These are phyloP conservation scores for Clohesyomyces aquaticus DNA, from an alignment of 495 filamentous ascomycete genomes.

Conservation along the genomic window DNA sequence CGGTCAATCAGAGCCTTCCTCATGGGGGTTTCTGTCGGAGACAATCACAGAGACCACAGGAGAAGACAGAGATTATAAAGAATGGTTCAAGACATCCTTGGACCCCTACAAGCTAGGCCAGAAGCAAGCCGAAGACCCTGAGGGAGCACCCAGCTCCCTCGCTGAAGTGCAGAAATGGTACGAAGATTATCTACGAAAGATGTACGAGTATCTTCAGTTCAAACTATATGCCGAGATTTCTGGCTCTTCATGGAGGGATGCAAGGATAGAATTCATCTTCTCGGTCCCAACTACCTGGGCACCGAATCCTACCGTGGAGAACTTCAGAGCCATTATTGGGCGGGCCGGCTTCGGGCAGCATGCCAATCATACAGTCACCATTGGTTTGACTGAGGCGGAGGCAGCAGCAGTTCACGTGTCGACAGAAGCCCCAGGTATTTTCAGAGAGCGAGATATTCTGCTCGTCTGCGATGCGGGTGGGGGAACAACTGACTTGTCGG, in stretches of 20 bases:
- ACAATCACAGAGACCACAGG: constrained; percentile 50
- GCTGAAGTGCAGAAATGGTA: constrained; percentile 59
- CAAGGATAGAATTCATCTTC: constrained; percentile 66
- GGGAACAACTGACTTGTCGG: constrained; percentile 53
- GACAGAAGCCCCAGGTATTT: constrained; percentile 47
- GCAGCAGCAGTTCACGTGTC: constrained; percentile 65
- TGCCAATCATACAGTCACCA: constrained; percentile 53
- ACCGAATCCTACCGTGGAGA: constrained; percentile 59
- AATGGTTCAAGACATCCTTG: constrained; percentile 67
- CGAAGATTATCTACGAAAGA: constrained; percentile 57
- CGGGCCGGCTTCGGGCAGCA: constrained; percentile 57
- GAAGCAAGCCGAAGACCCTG: constrained; percentile 44
- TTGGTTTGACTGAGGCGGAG: constrained; percentile 71
- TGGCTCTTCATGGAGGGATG: constrained; percentile 51
- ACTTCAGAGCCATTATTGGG: constrained; percentile 56
- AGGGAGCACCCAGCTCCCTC: constrained; percentile 36
- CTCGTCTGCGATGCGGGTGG: constrained; percentile 62
- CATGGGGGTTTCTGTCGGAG: constrained; percentile 62
- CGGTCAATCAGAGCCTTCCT: constrained; percentile 37
- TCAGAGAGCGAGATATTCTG: constrained; percentile 52
- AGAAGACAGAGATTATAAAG: constrained; percentile 48
- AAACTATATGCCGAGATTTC: constrained; percentile 51
- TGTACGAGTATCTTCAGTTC: constrained; percentile 59
- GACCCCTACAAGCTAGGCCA: constrained; percentile 52
- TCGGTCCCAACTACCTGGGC: constrained; percentile 72